A percentile compares a stretch with the other conserved stretches of the same genome.
Conservation (phyloP, 2,329 filamentous ascomycete genomes). For the Cladosporium sp. region DNA sequence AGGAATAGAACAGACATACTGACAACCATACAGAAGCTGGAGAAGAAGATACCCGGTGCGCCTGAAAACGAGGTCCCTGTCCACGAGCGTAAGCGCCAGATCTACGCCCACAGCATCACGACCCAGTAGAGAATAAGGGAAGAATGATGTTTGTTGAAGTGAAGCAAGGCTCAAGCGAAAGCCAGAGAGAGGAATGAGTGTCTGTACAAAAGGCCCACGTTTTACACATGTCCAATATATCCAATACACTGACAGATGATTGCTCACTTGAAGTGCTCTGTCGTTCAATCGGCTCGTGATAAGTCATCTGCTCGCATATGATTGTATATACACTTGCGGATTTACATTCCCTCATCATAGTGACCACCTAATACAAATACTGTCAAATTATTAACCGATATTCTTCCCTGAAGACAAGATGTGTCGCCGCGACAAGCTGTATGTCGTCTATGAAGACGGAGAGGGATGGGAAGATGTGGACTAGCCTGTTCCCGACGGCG, state of each 20-base stretch:
- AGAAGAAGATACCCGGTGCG: constrained; percentile 50
- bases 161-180: neutral
- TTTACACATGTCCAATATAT: constrained; percentile 12
- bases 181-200: constrained; percentile 1
- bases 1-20: neutral
- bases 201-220: constrained; percentile 12
- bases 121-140: constrained; percentile 17
- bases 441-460: too few species aligned
- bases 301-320: too few species aligned
- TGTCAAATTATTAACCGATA: too few species aligned
- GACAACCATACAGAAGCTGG: constrained; percentile 38
- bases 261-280: neutral
- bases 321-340: too few species aligned
- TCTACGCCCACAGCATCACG: constrained; percentile 29
- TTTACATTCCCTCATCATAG: too few species aligned
- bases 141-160: neutral
- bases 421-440: too few species aligned
- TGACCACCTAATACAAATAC: too few species aligned
- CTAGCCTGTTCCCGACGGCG: too few species aligned
- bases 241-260: neutral
- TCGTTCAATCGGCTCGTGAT: too few species aligned
- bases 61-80: constrained; percentile 47
- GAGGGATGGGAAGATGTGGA: too few species aligned
- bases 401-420: too few species aligned
- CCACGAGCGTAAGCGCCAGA: constrained; percentile 46